Evolutionary conservation across 2,329 filamentous ascomycete species (phyloP), one percentile per base, ranked within the genome.

Genomic region (Hymenoscyphus infarciens): DNA sequence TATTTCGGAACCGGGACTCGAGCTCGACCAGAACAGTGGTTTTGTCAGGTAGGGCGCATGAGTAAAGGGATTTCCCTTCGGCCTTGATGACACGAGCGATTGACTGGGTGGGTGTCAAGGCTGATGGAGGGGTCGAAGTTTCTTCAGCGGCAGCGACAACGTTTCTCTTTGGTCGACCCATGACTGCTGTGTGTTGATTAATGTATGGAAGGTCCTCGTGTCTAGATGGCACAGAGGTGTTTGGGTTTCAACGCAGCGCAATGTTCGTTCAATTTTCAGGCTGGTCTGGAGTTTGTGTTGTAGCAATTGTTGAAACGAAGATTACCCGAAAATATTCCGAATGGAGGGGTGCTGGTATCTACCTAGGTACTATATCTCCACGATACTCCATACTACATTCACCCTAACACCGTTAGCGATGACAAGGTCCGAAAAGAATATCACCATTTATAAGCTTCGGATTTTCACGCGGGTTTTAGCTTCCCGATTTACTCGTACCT

Each of bases 61-160:
- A 84, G 80, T 96, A 98, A 52, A 96, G 81, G 75, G 90, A 96
- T 79, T 97, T 97, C 68, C 94, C 94, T 69, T 92, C 89, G 53
- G 89, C 89, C 75, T 91, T 90, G 72, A 90, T 78, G 63, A 97
- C 87, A 62, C 87, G 89, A 19, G 90, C 92, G 64, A 99, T 84
- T 59, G 81, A 80, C 72, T 80, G 93, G 79, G 74, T 88, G 75
- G 74, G 79, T 75, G 77, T 86, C 74, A 79, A 87, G 81, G 75
- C 72, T 56, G 80, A 78, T 1, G 86, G 85, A 11, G 87, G 86
- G 1, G 82, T 85, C 42, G 80, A 79, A 1, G 85, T 81, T 75
- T 91, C 88, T 73, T 93, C 87, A 56, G 89, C 90, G 16, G 91
- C 91, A 22, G 91, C 91, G 62, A 89, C 84, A 61, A 95, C 79